phyloP scores from a whole-genome alignment of 208 protist genomes.

The Trypanosoma rangeli region DNA sequence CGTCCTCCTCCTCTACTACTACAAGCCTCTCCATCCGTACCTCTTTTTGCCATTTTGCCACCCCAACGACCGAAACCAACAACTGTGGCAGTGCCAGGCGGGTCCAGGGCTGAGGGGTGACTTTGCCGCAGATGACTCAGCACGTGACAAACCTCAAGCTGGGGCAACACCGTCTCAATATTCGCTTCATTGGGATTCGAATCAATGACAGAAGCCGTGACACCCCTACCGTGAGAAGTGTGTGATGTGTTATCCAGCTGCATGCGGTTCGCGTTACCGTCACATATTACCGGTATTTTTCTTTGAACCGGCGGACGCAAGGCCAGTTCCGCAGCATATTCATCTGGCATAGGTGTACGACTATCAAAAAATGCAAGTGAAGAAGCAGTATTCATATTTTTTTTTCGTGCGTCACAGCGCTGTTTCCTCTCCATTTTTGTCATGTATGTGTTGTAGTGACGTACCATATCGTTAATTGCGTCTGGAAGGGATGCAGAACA shows the following conservation, averaged over 20 bases:
- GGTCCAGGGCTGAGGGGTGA: constrained; percentile 32
- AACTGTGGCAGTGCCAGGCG: constrained; percentile 29
- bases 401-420: constrained; percentile 32
- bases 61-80: constrained; percentile 59
- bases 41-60: constrained; percentile 18
- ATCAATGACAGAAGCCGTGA: neutral
- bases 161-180: neutral
- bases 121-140: constrained; percentile 30
- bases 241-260: neutral
- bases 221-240: too few species aligned
- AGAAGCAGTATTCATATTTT: constrained; percentile 10
- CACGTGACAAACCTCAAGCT: constrained; percentile 22
- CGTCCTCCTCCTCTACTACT: neutral
- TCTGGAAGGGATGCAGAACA: constrained; percentile 33
- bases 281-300: constrained; percentile 15
- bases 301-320: neutral
- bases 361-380: constrained; percentile 50
- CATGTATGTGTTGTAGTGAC: constrained; percentile 66
- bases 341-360: constrained; percentile 31
- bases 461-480: constrained; percentile 44
- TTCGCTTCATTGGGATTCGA: neutral
- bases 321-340: constrained; percentile 22
- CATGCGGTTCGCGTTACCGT: constrained; percentile 1
- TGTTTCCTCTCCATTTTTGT: constrained; percentile 38
- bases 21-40: neutral